Percentiles rank a stretch among this genome's conserved stretches.
Evolutionary conservation across 106 monocot species (phyloP).

Genomic region (Cymbidium sinense): DNA sequence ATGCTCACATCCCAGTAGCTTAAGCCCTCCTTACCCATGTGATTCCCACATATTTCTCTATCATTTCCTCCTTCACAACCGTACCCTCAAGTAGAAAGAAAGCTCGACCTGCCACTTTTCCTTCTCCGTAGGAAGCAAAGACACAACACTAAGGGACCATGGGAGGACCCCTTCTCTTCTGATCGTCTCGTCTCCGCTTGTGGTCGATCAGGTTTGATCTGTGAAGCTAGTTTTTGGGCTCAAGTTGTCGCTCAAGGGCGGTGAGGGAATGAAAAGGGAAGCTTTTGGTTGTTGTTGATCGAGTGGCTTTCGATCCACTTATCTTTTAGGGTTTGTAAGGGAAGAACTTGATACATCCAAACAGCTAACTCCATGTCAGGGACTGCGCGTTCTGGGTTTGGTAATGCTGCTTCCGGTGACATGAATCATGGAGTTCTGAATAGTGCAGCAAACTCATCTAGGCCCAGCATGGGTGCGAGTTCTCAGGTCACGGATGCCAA

Average conservation of each 20-base stretch:
- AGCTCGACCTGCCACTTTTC: not conserved
- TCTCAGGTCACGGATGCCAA: slow-evolving; percentile 69
- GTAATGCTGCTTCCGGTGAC: slow-evolving; percentile 17
- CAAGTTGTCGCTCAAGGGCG: not conserved
- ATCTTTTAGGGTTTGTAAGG: not conserved
- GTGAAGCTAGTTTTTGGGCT: not conserved
- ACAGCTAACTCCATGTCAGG: slow-evolving; percentile 19
- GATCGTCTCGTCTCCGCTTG: not conserved
- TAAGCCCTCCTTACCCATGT: not conserved
- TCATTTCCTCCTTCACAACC: not conserved
- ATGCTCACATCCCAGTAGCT: not conserved
- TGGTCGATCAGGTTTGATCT: not conserved
- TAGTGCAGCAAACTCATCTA: slow-evolving; percentile 47
- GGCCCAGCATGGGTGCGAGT: slow-evolving; percentile 48
- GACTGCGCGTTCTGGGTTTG: slow-evolving; percentile 8
- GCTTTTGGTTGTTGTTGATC: not conserved
- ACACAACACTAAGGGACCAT: not conserved
- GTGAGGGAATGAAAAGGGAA: not conserved
- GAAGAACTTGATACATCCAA: not conserved
- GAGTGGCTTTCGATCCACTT: not conserved
- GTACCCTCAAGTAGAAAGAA: not conserved
- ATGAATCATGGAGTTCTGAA: slow-evolving; percentile 42
- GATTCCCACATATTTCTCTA: not conserved
- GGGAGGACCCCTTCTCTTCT: not conserved
- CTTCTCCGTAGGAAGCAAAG: not conserved